Base-by-base conservation (phyloP, 345 rosid genomes). In the Dimocarpus longan region DNA sequence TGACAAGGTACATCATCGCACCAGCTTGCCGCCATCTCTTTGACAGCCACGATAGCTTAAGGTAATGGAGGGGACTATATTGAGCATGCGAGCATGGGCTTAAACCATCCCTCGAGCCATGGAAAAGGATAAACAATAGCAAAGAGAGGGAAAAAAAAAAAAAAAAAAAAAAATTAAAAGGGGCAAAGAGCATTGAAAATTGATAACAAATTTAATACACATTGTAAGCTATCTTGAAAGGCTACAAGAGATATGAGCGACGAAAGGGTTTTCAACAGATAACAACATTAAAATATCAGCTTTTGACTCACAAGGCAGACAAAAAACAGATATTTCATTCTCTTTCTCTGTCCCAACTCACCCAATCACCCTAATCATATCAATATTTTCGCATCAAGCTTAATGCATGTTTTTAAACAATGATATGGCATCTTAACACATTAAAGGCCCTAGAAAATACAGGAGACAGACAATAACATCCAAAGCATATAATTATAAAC, bases 61-160 rank as follows among this genome's bases (percentile, higher is more conserved):
- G 85, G 83, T 75, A 54, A 74, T 71, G 80, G 82, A 76, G 59
- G 81, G 67, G 74, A 63, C 46, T 72, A 76, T 40, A 68, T 73
- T 76, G 84, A 54, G 76, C 82, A 81, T 77, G 80, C 71, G 76
- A 67, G 84, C 85, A 78, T 78, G 71, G 81, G 84, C 84, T 78
- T 78, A 82, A 76, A 72, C 22, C 87, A 79, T 80, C 82, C 83
- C 88, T 85, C 82, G 74, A 66, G 69, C 83, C 80, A 65, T 62
- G 59, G 80, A 70, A 56, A 76, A 77, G 65, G 70, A 62, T 68
- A 71, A 70, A 81, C 76, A 75, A 42, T 54, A 77, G 75, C 65
- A 68, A 48, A 75, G 46, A 43, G 43, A 74, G 22, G 28, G 1
- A 12, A 28, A 62, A 69, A 62, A 9, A 68, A 13, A 68, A 19